Evolutionary conservation across 2,329 filamentous ascomycete genomes (phyloP), one percentile per base, ranked within the genome.

Genomic region (Coniochaeta prunicola): DNA sequence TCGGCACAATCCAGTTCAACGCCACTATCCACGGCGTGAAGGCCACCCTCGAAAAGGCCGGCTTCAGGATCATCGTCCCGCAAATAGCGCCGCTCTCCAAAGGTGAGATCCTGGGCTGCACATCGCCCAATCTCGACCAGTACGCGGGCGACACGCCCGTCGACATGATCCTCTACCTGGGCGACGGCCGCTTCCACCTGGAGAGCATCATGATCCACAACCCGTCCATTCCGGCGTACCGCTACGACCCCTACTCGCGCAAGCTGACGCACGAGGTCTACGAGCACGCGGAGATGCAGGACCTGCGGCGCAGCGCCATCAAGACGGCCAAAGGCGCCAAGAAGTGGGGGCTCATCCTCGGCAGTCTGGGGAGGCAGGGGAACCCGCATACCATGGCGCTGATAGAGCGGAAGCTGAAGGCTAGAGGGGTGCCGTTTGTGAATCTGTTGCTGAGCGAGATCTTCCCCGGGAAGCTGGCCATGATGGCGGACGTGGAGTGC

Each of bases 141-240:
- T 67, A 64, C 58, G 38, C 53, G 3, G 45, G 24, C 3, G 65
- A 67, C 55, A 60, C 57, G 5, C 71, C 73, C 30, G 84, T 92
- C 24, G 90, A 96, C 69, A 74, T 91, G 63, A 88, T 97, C 53
- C 78, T 97, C 1, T 97, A 97, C 71, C 84, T 97, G 15, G 92
- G 92, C 53, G 92, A 97, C 69, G 92, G 92, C 13, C 85, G 92
- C 60, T 97, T 97, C 77, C 94, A 99, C 71, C 88, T 99, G 48
- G 94, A 99, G 74, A 96, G 91, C 68, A 93, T 96, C 68, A 99
- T 99, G 93, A 99, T 99, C 64, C 94, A 97, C 70, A 99, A 99
- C 74, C 94, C 96, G 0, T 76, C 79, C 5, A 84, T 97, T 36
- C 90, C 93, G 0, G 93, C 96, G 1, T 99, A 97, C 75, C 85